Base-by-base conservation (phyloP, 1,284 basidiomycete genomes). In the Veloporphyrellus conicus region DNA sequence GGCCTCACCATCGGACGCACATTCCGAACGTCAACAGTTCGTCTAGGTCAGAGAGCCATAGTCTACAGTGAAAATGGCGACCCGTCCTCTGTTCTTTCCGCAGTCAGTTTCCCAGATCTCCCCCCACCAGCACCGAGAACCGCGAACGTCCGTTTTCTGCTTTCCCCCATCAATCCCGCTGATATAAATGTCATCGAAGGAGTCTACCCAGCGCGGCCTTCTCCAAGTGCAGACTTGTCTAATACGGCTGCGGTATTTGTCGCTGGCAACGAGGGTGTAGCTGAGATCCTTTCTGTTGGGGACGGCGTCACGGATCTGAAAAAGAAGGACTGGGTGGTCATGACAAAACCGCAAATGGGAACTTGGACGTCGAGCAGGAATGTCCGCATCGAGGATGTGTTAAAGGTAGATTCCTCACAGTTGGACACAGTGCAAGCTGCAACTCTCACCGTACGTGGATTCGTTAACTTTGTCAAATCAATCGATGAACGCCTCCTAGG, bases 181-280 rank as follows among this genome's bases (percentile, higher is more conserved):
- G 89, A 91, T 54, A 66, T 87, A 56, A 91, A 91, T 54, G 85
- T 88, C 37, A 75, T 91, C 35, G 83, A 91, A 65, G 90, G 90
- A 10, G 78, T 87, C 15, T 92, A 92, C 61, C 89, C 90, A 0
- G 66, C 76, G 12, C 82, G 81, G 54, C 85, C 88, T 0, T 59
- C 56, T 1, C 68, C 71, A 19, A 63, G 70, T 6, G 67, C 70
- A 15, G 63, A 67, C 22, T 54, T 79, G 36, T 61, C 66, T n/a
- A 51, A 58, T 9, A 63, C 64, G 0, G 41, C 67, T 12, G 62
- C 74, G 4, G 69, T 81, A 7, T 86, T 75, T 56, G 73, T 92
- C 6, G 82, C 75, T 33, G 90, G 90, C 7, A 91, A 90, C 58
- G 90, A 93, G 64, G 90, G 87, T 2, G 64, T 90, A 3, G 90